A percentile compares a stretch with the other conserved stretches of the same genome.
Evolutionary conservation across 352 stramenopile species (phyloP).

Genomic region (Elongisporangium anandrum): DNA sequence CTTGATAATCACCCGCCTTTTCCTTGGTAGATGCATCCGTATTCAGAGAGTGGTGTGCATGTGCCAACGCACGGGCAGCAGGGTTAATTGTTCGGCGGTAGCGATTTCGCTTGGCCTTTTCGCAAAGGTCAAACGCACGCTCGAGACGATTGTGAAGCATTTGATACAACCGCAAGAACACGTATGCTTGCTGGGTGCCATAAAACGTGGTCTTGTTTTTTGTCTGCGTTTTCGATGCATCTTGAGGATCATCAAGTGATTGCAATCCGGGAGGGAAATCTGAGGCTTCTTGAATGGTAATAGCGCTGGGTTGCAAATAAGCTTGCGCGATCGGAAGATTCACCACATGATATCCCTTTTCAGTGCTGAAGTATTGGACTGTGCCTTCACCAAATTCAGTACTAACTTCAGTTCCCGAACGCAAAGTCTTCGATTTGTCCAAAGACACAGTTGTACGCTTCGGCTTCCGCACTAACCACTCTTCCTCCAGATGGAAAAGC

Average conservation of each 20-base stretch:
- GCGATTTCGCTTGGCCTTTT: conserved; percentile 83
- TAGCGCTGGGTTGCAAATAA: conserved; percentile 69
- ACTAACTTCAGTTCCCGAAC: conserved; percentile 64
- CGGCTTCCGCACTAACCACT: conserved; percentile 78
- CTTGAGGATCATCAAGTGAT: conserved; percentile 52
- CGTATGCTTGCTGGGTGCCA: conserved; percentile 83
- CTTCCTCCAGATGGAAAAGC: conserved; percentile 80
- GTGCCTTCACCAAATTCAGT: conserved; percentile 83
- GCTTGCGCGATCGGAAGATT: conserved; percentile 61
- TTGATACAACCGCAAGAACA: conserved; percentile 88
- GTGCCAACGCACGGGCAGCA: conserved; percentile 69
- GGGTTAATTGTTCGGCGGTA: conserved; percentile 86
- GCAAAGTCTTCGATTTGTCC: conserved; percentile 63
- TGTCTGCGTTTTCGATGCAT: conserved; percentile 32
- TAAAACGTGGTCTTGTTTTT: conserved; percentile 60
- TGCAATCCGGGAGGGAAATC: conserved; percentile 72
- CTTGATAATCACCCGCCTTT: conserved; percentile 83
- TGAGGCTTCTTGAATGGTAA: conserved; percentile 71
- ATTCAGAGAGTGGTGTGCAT: conserved; percentile 53
- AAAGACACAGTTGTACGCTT: conserved; percentile 58
- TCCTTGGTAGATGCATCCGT: conserved; percentile 46
- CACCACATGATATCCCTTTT: conserved; percentile 58
- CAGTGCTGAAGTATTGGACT: conserved; percentile 66
- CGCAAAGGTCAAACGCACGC: conserved; percentile 74
- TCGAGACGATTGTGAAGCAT: conserved; percentile 84